phyloP scores from a whole-genome alignment of 2,329 filamentous ascomycete genomes.

The Lachnellula arida region DNA sequence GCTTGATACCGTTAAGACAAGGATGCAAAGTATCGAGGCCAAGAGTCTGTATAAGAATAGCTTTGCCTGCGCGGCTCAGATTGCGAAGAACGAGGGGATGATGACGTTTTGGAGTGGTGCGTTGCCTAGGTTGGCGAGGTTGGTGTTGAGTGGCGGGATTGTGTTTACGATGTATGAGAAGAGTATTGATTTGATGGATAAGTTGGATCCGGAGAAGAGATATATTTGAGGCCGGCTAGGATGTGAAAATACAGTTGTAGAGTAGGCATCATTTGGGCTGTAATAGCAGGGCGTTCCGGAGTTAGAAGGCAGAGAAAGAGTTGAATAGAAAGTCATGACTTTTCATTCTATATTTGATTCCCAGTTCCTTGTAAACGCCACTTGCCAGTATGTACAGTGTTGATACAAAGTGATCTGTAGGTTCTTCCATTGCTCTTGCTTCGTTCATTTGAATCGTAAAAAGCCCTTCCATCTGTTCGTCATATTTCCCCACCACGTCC shows the following conservation, averaged over 20 bases:
- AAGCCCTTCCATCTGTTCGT: conserved; percentile 54
- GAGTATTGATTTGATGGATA: conserved; percentile 82
- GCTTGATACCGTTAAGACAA: conserved; percentile 91
- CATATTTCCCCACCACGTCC: conserved; percentile 49
- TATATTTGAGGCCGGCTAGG: conserved; percentile 56
- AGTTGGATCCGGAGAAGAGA: conserved; percentile 73
- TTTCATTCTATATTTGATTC: neutral
- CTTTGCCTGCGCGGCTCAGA: conserved; percentile 73
- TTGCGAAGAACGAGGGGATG: conserved; percentile 84
- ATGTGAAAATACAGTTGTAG: conserved; percentile 1
- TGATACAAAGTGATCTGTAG: conserved; percentile 2
- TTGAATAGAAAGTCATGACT: conserved; percentile 3
- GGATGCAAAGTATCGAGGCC: conserved; percentile 96
- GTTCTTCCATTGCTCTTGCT: neutral
- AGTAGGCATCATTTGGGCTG: neutral
- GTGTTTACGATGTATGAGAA: conserved; percentile 99
- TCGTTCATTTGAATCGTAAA: conserved; percentile 48
- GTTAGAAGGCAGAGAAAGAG: conserved; percentile 7
- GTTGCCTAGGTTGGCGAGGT: conserved; percentile 72
- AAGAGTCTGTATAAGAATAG: conserved; percentile 78
- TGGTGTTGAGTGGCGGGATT: conserved; percentile 91
- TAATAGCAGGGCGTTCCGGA: conserved; percentile 17
- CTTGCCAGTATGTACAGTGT: neutral
- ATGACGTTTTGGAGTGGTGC: conserved; percentile 94
- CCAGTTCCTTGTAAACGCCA: conserved; percentile 5